phyloP scores from a whole-genome alignment of 2,329 filamentous ascomycete species.

The Curvularia hawaiiensis region DNA sequence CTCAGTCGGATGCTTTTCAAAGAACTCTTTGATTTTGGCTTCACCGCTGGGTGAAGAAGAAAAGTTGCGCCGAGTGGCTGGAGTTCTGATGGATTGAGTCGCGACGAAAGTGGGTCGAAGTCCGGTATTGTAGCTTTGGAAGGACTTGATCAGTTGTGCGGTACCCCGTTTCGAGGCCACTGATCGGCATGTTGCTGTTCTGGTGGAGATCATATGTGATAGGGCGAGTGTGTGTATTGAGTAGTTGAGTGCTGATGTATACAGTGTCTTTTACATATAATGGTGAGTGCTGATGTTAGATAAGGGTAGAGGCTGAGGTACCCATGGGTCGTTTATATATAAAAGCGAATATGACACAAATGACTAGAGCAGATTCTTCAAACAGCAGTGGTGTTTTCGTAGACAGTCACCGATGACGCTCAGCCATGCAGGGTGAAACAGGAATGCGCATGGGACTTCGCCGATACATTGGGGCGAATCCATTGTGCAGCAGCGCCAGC shows the following conservation, averaged over 20 bases:
- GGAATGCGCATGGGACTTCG: conserved; percentile 15
- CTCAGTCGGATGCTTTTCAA: conserved; percentile 52
- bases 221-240: conserved; percentile 11
- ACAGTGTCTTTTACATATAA: conserved; percentile 6
- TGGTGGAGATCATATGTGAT: conserved; percentile 38
- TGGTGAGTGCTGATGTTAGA: conserved; percentile 22
- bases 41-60: conserved; percentile 45
- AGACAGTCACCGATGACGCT: conserved; percentile 6
- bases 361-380: conserved; percentile 14
- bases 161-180: conserved; percentile 46
- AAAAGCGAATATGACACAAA: conserved; percentile 25
- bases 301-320: conserved; percentile 26
- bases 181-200: conserved; percentile 29
- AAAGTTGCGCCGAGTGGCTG: conserved; percentile 45
- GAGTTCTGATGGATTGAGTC: conserved; percentile 32
- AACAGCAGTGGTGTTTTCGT: conserved; percentile 7
- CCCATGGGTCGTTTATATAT: conserved; percentile 39
- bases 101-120: conserved; percentile 43
- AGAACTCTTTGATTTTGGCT: conserved; percentile 52
- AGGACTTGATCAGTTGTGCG: conserved; percentile 44
- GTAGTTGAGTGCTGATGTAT: conserved; percentile 6
- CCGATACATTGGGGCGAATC: conserved; percentile 18
- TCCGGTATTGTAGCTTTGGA: conserved; percentile 41
- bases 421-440: conserved; percentile 32
- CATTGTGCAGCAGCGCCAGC: conserved; percentile 9